phyloP scores from a whole-genome alignment of 495 filamentous ascomycete genomes.

The Penicillium manginii region DNA sequence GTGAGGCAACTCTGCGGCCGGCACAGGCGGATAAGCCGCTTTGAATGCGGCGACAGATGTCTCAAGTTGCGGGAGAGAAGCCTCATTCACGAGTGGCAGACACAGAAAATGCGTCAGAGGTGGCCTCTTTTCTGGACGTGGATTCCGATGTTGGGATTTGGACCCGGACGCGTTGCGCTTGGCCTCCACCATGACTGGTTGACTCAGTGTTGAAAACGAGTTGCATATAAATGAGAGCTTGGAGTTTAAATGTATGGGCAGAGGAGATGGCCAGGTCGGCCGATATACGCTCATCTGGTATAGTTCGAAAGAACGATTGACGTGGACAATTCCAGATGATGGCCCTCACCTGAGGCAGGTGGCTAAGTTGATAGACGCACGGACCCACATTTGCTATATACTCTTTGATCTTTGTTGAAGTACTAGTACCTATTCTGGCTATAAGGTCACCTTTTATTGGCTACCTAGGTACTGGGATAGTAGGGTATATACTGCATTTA shows the following conservation, averaged over 20 bases:
- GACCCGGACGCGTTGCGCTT: slow-evolving; percentile 7
- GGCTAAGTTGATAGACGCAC: not conserved
- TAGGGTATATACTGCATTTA: not conserved
- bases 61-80: slow-evolving; percentile 66
- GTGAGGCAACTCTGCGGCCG: slow-evolving; percentile 2
- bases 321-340: not conserved
- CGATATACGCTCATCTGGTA: not conserved
- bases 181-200: slow-evolving; percentile 18
- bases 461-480: no score
- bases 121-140: slow-evolving; percentile 34
- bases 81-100: slow-evolving; percentile 70
- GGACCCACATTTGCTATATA: not conserved
- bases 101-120: slow-evolving; percentile 88
- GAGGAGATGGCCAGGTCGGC: not conserved
- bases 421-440: no score
- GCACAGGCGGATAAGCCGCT: slow-evolving; percentile 48
- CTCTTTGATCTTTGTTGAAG: no score
- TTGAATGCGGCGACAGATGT: slow-evolving; percentile 63
- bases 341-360: not conserved
- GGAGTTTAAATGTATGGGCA: no score
- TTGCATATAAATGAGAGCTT: not conserved
- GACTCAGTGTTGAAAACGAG: not conserved
- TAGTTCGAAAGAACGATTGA: not conserved
- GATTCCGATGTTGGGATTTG: slow-evolving; percentile 11
- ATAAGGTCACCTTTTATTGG: no score